Conservation (phyloP, 2,329 filamentous ascomycete genomes). For the Penicillium sp. region DNA sequence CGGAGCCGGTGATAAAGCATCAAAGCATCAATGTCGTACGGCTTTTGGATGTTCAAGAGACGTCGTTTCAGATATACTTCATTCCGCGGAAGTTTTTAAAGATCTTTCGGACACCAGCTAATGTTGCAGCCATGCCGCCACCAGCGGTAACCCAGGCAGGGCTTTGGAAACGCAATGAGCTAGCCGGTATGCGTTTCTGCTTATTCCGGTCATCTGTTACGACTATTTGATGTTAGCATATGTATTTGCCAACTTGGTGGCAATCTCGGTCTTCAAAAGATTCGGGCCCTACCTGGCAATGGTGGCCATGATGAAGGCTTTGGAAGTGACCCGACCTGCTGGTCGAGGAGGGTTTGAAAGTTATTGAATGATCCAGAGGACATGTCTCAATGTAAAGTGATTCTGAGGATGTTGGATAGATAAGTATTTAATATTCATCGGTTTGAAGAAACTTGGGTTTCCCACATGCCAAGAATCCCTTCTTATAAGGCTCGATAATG, state of each 20-base stretch:
- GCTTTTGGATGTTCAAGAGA: background rate
- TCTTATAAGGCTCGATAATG: background rate
- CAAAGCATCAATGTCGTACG: background rate
- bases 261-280: background rate
- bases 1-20: no score
- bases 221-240: background rate
- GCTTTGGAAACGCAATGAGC: constrained; percentile 19
- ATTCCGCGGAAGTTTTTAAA: constrained; percentile 12
- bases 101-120: constrained; percentile 11
- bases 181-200: constrained; percentile 13
- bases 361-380: constrained; percentile 9
- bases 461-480: background rate
- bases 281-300: background rate
- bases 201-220: constrained; percentile 2
- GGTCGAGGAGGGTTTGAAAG: constrained; percentile 17
- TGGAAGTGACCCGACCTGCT: constrained; percentile 17
- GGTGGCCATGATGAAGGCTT: constrained; percentile 2
- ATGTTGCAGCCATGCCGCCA: constrained; percentile 21
- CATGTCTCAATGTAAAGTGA: background rate
- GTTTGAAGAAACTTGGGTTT: background rate
- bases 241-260: background rate
- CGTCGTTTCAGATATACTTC: constrained; percentile 14
- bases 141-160: constrained; percentile 23
- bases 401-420: background rate
- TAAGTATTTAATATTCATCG: background rate